These are phyloP conservation scores for Orbilia oligospora DNA, from an alignment of 2,329 filamentous ascomycete genomes.

Conservation along the genomic window DNA sequence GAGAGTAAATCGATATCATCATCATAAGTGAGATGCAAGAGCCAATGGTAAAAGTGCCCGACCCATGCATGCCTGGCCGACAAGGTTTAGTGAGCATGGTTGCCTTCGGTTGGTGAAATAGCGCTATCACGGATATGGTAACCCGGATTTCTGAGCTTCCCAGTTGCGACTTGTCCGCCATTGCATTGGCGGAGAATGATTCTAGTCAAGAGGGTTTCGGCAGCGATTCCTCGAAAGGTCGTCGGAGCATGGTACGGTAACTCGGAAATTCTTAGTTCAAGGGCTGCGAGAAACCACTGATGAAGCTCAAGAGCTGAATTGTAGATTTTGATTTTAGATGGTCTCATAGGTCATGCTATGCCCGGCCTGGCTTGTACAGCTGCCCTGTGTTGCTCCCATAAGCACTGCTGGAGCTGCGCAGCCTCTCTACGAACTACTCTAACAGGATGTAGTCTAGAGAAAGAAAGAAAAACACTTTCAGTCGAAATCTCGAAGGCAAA, in stretches of 20 bases:
- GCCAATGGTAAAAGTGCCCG: slow-evolving; percentile 57
- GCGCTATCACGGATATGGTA: slow-evolving; percentile 35
- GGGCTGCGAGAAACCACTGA: neutral
- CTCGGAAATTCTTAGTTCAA: slow-evolving; percentile 13
- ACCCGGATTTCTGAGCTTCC: slow-evolving; percentile 42
- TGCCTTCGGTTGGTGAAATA: slow-evolving; percentile 59
- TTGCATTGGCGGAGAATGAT: neutral
- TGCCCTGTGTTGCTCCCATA: neutral
- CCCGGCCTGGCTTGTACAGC: neutral
- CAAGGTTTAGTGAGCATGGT: slow-evolving; percentile 35
- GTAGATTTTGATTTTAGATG: neutral
- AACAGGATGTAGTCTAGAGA: slow-evolving; percentile 4
- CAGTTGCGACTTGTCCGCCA: slow-evolving; percentile 27
- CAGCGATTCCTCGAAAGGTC: slow-evolving; percentile 5
- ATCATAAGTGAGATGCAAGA: slow-evolving; percentile 8
- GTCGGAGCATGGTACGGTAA: slow-evolving; percentile 18
- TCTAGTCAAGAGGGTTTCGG: neutral
- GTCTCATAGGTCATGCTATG: no score
- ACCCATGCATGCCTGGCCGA: slow-evolving; percentile 42
- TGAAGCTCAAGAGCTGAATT: neutral
- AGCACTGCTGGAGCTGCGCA: neutral
- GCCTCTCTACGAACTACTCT: neutral
- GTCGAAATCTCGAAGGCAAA: slow-evolving; percentile 33
- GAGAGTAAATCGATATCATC: slow-evolving; percentile 3
- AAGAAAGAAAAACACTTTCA: neutral